Evolutionary conservation across 1,139 yeast species (phyloP).

Genomic region (Scheffersomyces quercinus): DNA sequence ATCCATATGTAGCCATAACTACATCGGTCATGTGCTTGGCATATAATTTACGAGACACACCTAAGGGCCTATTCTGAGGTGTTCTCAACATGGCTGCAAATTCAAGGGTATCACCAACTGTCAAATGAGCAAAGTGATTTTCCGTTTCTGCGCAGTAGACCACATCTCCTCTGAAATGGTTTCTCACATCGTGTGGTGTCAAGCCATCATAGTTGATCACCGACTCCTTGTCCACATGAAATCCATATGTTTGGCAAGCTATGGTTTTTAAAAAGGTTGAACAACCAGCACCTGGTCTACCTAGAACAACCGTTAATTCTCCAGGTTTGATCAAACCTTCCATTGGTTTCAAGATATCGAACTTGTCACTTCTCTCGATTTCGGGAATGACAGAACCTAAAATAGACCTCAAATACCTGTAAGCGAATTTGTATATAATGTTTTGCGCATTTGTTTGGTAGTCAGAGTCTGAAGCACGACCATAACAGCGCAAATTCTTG

Average conservation of each 20-base stretch:
- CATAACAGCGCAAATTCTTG: conserved; percentile 17
- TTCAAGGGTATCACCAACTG: conserved; percentile 52
- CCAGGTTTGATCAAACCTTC: conserved; percentile 36
- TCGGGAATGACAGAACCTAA: conserved; percentile 12
- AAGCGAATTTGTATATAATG: conserved; percentile 10
- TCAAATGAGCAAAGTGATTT: conserved; percentile 53
- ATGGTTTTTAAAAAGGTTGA: conserved; percentile 36
- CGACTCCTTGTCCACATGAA: conserved; percentile 29
- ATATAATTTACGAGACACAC: conserved; percentile 36
- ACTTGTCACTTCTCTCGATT: conserved; percentile 10
- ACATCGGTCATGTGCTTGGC: conserved; percentile 46
- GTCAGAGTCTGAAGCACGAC: conserved; percentile 18
- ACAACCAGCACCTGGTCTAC: conserved; percentile 42
- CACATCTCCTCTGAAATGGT: conserved; percentile 48
- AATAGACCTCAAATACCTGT: conserved; percentile 4
- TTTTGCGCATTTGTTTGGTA: conserved; percentile 18
- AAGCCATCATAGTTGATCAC: conserved; percentile 50
- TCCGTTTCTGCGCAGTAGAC: conserved; percentile 56
- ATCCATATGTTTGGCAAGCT: conserved; percentile 38
- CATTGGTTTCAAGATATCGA: conserved; percentile 36
- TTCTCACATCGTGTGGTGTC: conserved; percentile 46
- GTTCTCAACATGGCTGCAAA: conserved; percentile 46
- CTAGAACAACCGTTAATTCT: conserved; percentile 37
- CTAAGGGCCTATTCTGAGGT: conserved; percentile 39
- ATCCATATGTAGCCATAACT: conserved; percentile 44